Evolutionary conservation across 495 filamentous ascomycete genomes (phyloP).

Genomic region (Pseudomonodictys pantanalensis): DNA sequence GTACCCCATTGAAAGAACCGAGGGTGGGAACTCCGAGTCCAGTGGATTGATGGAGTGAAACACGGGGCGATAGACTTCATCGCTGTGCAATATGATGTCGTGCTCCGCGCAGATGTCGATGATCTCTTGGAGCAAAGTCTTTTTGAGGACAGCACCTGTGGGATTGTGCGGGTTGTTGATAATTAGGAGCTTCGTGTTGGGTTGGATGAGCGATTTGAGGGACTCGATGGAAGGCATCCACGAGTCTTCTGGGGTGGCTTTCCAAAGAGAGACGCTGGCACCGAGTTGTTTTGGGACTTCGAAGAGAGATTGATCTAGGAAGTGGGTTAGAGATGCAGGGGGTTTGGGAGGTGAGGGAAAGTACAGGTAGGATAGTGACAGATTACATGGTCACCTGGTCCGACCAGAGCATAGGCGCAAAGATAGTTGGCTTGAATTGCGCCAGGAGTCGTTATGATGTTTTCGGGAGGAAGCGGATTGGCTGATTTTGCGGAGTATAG

Average conservation of each 20-base stretch:
- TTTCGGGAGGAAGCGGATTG: slow-evolving; percentile 56
- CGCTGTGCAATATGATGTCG: slow-evolving; percentile 67
- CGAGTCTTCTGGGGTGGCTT: slow-evolving; percentile 59
- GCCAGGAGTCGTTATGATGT: slow-evolving; percentile 74
- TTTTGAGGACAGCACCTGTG: slow-evolving; percentile 69
- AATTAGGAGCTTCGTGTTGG: slow-evolving; percentile 73
- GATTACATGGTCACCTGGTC: slow-evolving; percentile 81
- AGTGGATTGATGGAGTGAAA: slow-evolving; percentile 69
- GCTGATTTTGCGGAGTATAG: slow-evolving; percentile 58
- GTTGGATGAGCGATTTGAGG: slow-evolving; percentile 62
- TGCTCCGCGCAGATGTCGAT: slow-evolving; percentile 60
- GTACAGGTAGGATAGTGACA: slow-evolving; percentile 78
- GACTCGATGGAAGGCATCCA: slow-evolving; percentile 69
- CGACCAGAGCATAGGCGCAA: slow-evolving; percentile 68
- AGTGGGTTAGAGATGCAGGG: background rate
- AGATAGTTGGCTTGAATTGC: slow-evolving; percentile 85
- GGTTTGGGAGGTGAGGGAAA: background rate
- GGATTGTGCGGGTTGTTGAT: slow-evolving; percentile 87
- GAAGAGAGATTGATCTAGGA: slow-evolving; percentile 72
- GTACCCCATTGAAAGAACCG: slow-evolving; percentile 70
- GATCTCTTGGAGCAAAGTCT: slow-evolving; percentile 56
- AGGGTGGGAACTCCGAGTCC: slow-evolving; percentile 60
- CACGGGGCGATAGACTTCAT: slow-evolving; percentile 88
- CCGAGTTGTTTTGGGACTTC: slow-evolving; percentile 72
- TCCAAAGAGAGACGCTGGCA: slow-evolving; percentile 79